phyloP scores from a whole-genome alignment of 768 basidiomycete genomes.

The Mycena floridula region DNA sequence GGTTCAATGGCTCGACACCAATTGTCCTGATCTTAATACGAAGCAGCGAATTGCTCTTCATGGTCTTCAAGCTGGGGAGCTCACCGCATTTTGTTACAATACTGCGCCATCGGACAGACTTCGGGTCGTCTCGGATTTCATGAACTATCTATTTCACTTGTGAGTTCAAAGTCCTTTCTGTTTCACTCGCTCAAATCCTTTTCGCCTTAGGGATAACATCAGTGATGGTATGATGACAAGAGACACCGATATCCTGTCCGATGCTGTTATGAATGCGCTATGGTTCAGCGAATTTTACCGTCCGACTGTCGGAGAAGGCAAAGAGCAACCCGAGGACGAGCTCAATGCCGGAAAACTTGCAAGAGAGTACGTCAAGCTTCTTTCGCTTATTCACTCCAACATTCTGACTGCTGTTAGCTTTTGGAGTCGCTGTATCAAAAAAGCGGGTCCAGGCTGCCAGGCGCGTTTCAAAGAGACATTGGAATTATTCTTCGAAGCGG shows the following conservation, averaged over 20 bases:
- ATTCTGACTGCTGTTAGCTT: conserved; percentile 35
- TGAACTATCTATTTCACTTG: conserved; percentile 56
- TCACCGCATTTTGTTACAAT: conserved; percentile 61
- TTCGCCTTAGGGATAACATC: conserved; percentile 52
- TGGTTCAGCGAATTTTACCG: conserved; percentile 48
- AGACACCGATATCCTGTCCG: conserved; percentile 50
- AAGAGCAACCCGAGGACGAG: conserved; percentile 34
- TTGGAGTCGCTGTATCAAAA: conserved; percentile 57
- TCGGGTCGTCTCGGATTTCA: conserved; percentile 61
- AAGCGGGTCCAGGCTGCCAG: conserved; percentile 51
- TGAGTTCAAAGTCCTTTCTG: conserved; percentile 21
- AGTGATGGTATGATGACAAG: conserved; percentile 73
- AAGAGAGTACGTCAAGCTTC: conserved; percentile 46
- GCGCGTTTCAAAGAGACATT: conserved; percentile 68
- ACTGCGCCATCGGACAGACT: conserved; percentile 49
- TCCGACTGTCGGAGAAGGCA: conserved; percentile 34
- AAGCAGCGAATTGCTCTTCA: conserved; percentile 43
- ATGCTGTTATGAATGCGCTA: conserved; percentile 68
- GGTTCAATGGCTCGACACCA: conserved; percentile 42
- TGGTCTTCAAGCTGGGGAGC: conserved; percentile 59
- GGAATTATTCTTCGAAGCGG: conserved; percentile 62
- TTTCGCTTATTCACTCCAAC: conserved; percentile 4
- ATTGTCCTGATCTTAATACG: conserved; percentile 37
- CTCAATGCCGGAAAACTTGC: conserved; percentile 58
- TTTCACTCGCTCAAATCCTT: conserved; percentile 1